A percentile compares a stretch with the other conserved stretches of the same genome.
Conservation (phyloP, 495 filamentous ascomycete species). For the Penicillium mononematosum region DNA sequence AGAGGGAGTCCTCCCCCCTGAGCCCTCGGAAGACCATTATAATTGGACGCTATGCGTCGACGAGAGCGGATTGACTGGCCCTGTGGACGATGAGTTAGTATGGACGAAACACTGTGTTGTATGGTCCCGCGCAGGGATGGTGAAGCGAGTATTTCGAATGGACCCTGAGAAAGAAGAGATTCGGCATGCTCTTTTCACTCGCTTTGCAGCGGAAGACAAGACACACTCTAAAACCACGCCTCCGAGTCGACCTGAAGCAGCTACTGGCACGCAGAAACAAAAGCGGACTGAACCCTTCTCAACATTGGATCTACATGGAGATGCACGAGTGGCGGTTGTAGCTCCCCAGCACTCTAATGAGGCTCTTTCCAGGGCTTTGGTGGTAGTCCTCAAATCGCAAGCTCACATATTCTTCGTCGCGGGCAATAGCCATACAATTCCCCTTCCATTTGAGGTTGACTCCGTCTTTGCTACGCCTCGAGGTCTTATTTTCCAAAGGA, state of each 20-base stretch:
- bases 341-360: slow-evolving; percentile 19
- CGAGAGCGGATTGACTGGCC: slow-evolving; percentile 40
- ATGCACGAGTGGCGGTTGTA: slow-evolving; percentile 20
- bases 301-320: slow-evolving; percentile 27
- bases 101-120: slow-evolving; percentile 79
- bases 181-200: slow-evolving; percentile 77
- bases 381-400: slow-evolving; percentile 89
- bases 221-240: slow-evolving; percentile 18
- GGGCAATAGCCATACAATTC: slow-evolving; percentile 83
- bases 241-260: slow-evolving; percentile 4
- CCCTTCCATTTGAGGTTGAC: slow-evolving; percentile 93
- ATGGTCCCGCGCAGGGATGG: slow-evolving; percentile 84
- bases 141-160: slow-evolving; percentile 84
- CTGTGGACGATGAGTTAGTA: slow-evolving; percentile 77
- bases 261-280: slow-evolving; percentile 5
- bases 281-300: slow-evolving; percentile 16
- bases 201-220: slow-evolving; percentile 59
- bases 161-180: slow-evolving; percentile 83
- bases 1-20: slow-evolving; percentile 70
- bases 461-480: slow-evolving; percentile 76
- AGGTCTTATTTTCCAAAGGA: slow-evolving; percentile 83
- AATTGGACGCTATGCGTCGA: slow-evolving; percentile 62
- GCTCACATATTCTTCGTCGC: slow-evolving; percentile 91
- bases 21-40: slow-evolving; percentile 67
- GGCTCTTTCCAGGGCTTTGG: slow-evolving; percentile 62